These are phyloP conservation scores for Silybum marianum DNA, from an alignment of 129 eudicot species.

Conservation along the genomic window DNA sequence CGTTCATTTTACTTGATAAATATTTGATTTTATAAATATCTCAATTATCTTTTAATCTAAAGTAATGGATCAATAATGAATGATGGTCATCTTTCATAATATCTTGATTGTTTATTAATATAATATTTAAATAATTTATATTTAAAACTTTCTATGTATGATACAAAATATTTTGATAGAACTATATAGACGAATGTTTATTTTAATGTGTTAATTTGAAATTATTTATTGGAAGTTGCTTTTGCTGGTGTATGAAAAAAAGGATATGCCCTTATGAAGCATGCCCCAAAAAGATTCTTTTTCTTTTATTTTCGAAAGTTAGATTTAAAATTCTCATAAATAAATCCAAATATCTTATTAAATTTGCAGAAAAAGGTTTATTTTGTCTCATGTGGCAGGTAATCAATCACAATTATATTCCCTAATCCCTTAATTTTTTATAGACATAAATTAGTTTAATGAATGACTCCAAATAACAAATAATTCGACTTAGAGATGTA, in stretches of 20 bases:
- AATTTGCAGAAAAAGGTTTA: constrained; percentile 10
- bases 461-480: constrained; percentile 4
- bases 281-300: constrained; percentile 27
- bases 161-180: too few relatives aligned
- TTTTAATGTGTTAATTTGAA: not conserved
- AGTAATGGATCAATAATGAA: too few relatives aligned
- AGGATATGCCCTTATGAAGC: constrained; percentile 24
- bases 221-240: constrained; percentile 15
- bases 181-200: not conserved
- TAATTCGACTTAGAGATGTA: not conserved
- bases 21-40: too few relatives aligned
- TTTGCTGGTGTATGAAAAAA: constrained; percentile 17
- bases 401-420: constrained; percentile 23
- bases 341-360: not conserved
- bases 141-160: too few relatives aligned
- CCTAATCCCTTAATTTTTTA: constrained; percentile 4
- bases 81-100: too few relatives aligned
- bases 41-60: too few relatives aligned
- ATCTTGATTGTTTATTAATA: too few relatives aligned
- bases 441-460: constrained; percentile 12
- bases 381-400: constrained; percentile 33
- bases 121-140: too few relatives aligned
- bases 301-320: not conserved
- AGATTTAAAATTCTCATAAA: not conserved
- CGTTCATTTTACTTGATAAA: too few relatives aligned